These are phyloP conservation scores for Neurospora sp. DNA, from an alignment of 495 filamentous ascomycete genomes.

Conservation along the genomic window DNA sequence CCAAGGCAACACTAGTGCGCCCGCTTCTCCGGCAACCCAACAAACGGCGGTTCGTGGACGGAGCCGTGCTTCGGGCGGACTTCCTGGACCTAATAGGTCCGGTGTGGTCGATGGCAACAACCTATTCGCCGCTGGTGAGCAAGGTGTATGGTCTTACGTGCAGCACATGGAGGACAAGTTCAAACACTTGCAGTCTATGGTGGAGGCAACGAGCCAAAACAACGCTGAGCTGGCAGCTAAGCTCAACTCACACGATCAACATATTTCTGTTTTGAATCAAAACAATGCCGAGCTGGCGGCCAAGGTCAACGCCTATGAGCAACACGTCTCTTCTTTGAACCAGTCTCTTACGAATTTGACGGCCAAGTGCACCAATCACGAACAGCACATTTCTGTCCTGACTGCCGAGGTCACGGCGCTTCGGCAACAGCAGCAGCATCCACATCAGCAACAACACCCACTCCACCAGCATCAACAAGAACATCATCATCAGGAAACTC, in stretches of 20 bases:
- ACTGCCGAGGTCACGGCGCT: constrained; percentile 15
- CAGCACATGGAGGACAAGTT: constrained; percentile 40
- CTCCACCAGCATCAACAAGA: background rate
- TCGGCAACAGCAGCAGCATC: constrained; percentile 7
- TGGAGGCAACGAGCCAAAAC: constrained; percentile 12
- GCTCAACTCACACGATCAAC: constrained; percentile 32
- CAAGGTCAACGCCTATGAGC: constrained; percentile 32
- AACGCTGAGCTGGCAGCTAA: constrained; percentile 25
- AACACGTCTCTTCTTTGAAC: constrained; percentile 8
- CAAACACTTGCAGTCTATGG: constrained; percentile 25
- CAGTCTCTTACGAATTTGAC: constrained; percentile 18
- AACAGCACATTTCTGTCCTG: constrained; percentile 17
- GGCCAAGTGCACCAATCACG: constrained; percentile 33
- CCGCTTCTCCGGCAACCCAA: constrained; percentile 9
- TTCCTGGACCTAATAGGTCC: constrained; percentile 11
- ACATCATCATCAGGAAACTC: background rate
- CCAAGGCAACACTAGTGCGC: constrained; percentile 28
- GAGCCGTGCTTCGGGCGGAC: constrained; percentile 14
- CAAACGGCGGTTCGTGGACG: constrained; percentile 18
- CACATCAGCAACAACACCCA: background rate
- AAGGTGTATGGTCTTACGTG: constrained; percentile 38
- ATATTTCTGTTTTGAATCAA: constrained; percentile 8
- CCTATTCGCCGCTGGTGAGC: constrained; percentile 31
- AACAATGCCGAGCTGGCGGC: constrained; percentile 22
- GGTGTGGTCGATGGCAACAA: constrained; percentile 31